Evolutionary conservation across 2,329 filamentous ascomycete species (phyloP), one percentile per base, ranked within the genome.

Genomic region (Parascedosporium putredinis): DNA sequence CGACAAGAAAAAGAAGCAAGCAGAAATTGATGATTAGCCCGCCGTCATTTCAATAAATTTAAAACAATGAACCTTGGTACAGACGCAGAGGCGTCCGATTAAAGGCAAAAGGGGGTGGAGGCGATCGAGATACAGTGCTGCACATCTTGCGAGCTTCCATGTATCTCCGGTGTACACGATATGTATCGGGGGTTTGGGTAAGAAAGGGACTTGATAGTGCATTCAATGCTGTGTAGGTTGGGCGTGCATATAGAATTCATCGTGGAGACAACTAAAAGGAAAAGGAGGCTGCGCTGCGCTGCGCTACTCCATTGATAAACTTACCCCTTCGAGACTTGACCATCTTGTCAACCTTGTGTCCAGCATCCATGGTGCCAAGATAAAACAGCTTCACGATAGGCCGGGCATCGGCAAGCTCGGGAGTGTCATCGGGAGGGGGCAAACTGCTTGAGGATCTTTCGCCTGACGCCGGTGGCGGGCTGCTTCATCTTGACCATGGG

Each of bases 381-480:
- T 98, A 98, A 64, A 98, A 97, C 45, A 90, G 77, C 71, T 98
- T 98, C 33, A 97, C 93, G 40, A 88, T 75, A 1, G 93, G 93
- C 49, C 93, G 80, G 18, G 90, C 89, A 59, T 93, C 84, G 55
- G 91, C 84, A 50, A 98, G 75, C 70, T 98, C 93, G 8, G 91
- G 90, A 1, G 93, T 97, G 65, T 98, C 93, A 66, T 98, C 93
- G 10, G 93, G 90, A 1, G 93, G 93, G 27, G 93, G 93, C 91
- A 67, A 98, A 98, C 66, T 98, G 93, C 74, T 98, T 98, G 64
- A 98, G 74, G 53, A 97, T 85, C 71, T 96, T 96, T 62, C 93
- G 80, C 55, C 93, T 82, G 58, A 98, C 88, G 40, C 93, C 93
- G 1, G 93, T 98, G 7, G 93, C 93, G 20, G 93, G 93, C 66